Evolutionary conservation across 2,329 filamentous ascomycete genomes (phyloP).

Genomic region (Metarhizium rileyi): DNA sequence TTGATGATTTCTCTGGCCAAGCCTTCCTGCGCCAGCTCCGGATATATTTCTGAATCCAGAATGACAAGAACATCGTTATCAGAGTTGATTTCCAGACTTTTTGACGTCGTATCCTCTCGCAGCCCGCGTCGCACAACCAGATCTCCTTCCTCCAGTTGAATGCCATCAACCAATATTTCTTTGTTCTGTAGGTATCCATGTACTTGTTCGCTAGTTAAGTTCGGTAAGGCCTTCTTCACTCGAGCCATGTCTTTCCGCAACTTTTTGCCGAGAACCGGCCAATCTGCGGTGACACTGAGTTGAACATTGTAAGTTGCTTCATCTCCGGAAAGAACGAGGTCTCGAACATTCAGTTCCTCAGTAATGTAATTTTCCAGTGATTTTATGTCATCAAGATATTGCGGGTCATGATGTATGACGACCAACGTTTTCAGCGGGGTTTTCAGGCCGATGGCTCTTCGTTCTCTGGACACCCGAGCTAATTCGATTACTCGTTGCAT

Average conservation of each 20-base stretch:
- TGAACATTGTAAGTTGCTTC: constrained; percentile 88
- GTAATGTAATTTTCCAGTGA: constrained; percentile 81
- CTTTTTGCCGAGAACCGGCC: constrained; percentile 92
- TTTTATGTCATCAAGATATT: constrained; percentile 79
- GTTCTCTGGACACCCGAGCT: constrained; percentile 75
- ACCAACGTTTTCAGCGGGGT: constrained; percentile 83
- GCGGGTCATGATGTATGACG: constrained; percentile 73
- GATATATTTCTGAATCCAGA: constrained; percentile 71
- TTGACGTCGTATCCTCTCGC: constrained; percentile 59
- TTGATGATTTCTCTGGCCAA: constrained; percentile 88
- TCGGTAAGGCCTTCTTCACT: constrained; percentile 83
- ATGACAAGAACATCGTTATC: constrained; percentile 87
- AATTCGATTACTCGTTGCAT: constrained; percentile 98
- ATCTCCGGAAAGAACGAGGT: constrained; percentile 74
- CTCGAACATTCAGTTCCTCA: constrained; percentile 85
- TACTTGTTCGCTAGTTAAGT: constrained; percentile 68
- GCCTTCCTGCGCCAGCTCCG: constrained; percentile 80
- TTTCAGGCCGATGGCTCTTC: constrained; percentile 76
- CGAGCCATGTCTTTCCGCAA: constrained; percentile 88
- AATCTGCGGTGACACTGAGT: constrained; percentile 83
- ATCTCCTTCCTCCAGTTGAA: constrained; percentile 72
- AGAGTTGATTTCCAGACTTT: constrained; percentile 75
- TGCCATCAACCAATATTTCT: constrained; percentile 75
- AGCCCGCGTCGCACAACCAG: constrained; percentile 68
- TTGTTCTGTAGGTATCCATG: constrained; percentile 66